Conservation (phyloP, 2,329 filamentous ascomycete genomes). For the Scedosporium dehoogii region DNA sequence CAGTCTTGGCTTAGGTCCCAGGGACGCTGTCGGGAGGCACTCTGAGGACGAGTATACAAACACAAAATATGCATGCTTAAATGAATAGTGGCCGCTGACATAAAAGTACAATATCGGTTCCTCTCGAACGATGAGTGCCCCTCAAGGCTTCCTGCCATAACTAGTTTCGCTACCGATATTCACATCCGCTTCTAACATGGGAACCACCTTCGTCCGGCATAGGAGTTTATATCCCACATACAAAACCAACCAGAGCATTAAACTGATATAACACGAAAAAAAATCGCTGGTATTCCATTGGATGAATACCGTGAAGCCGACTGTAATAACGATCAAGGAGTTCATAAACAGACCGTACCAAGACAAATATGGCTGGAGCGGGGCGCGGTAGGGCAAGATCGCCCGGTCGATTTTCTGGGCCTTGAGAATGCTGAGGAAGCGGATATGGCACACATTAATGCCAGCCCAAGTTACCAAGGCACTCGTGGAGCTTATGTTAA, state of each 20-base stretch:
- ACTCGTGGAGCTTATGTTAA: conserved; percentile 60
- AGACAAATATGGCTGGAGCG: conserved; percentile 53
- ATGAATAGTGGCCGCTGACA: too few species aligned
- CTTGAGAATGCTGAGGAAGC: conserved; percentile 51
- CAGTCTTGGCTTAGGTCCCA: too few species aligned
- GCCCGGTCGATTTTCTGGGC: conserved; percentile 47
- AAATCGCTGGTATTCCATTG: conserved; percentile 49
- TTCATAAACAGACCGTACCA: conserved; percentile 59
- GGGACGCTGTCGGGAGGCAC: too few species aligned
- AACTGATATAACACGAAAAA: conserved; percentile 53
- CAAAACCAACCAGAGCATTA: conserved; percentile 52
- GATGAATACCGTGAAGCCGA: conserved; percentile 61
- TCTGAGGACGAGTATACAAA: too few species aligned
- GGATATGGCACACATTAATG: conserved; percentile 54
- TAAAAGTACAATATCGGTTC: too few species aligned
- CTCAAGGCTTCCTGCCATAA: background rate
- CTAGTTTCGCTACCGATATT: background rate
- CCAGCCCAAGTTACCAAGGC: conserved; percentile 63
- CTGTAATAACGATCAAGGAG: conserved; percentile 53
- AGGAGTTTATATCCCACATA: conserved; percentile 51
- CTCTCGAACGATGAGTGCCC: background rate
- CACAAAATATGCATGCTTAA: too few species aligned
- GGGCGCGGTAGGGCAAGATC: conserved; percentile 49
- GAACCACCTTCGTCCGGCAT: conserved; percentile 27
- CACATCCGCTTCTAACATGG: conserved; percentile 11